Conservation (phyloP, 2,329 filamentous ascomycete genomes). For the Stachybotrys elegans region DNA sequence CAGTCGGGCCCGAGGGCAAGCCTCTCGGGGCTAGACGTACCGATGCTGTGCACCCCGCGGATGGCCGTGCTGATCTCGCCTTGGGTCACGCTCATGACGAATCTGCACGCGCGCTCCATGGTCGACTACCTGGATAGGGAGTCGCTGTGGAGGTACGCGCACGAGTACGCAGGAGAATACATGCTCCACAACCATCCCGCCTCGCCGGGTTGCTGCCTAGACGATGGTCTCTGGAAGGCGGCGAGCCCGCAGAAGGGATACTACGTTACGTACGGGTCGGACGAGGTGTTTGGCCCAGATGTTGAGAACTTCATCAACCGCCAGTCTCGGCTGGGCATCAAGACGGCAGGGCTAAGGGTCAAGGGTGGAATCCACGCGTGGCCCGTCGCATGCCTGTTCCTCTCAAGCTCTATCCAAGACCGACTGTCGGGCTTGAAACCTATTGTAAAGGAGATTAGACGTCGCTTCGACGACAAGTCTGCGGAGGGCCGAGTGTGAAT, state of each 20-base stretch:
- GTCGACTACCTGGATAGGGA: constrained; percentile 71
- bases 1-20: constrained; percentile 10
- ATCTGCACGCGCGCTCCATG: constrained; percentile 59
- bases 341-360: constrained; percentile 55
- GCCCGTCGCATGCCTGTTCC: constrained; percentile 66
- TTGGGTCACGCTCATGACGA: constrained; percentile 70
- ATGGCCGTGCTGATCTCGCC: constrained; percentile 73
- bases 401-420: constrained; percentile 42
- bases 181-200: constrained; percentile 29
- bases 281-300: constrained; percentile 73
- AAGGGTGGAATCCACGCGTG: constrained; percentile 72
- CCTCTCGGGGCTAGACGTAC: constrained; percentile 10
- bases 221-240: constrained; percentile 59
- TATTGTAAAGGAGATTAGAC: constrained; percentile 33
- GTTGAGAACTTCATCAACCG: constrained; percentile 55
- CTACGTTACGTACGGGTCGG: constrained; percentile 65
- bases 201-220: constrained; percentile 67
- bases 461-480: constrained; percentile 15
- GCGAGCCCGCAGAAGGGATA: constrained; percentile 64
- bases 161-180: constrained; percentile 54
- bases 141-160: constrained; percentile 64
- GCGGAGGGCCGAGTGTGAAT: too few relatives aligned
- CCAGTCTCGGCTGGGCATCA: constrained; percentile 47
- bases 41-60: constrained; percentile 25
- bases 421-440: constrained; percentile 47